Conservation (phyloP, 495 filamentous ascomycete species). For the Rusavskia elegans region DNA sequence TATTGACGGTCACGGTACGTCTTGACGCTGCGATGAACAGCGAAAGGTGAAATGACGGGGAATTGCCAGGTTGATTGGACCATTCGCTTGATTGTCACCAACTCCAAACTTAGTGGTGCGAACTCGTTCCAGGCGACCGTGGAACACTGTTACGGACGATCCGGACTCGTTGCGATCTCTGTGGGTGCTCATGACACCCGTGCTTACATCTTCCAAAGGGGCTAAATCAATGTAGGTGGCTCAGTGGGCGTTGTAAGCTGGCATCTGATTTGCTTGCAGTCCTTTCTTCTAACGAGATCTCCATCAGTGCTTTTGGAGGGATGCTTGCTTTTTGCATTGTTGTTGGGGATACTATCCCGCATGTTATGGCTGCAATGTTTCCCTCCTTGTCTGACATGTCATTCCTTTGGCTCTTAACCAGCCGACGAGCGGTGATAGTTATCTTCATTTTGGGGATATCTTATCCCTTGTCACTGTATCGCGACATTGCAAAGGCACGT, state of each 20-base stretch:
- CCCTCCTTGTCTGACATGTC: slow-evolving; percentile 56
- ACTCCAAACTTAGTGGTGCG: slow-evolving; percentile 83
- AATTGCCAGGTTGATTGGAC: slow-evolving; percentile 67
- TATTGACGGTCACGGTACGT: slow-evolving; percentile 55
- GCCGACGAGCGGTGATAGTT: slow-evolving; percentile 70
- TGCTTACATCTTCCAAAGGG: background rate
- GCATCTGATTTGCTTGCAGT: background rate
- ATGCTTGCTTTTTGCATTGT: slow-evolving; percentile 98
- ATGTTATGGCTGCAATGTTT: slow-evolving; percentile 69
- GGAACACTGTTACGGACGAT: slow-evolving; percentile 79
- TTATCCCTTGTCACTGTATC: slow-evolving; percentile 83
- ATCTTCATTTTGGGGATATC: slow-evolving; percentile 71
- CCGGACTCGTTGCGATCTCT: slow-evolving; percentile 77
- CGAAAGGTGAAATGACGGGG: background rate
- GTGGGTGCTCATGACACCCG: slow-evolving; percentile 13
- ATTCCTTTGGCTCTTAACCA: slow-evolving; percentile 65
- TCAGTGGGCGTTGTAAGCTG: slow-evolving; percentile 73
- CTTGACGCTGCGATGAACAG: background rate
- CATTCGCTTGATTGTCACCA: slow-evolving; percentile 87
- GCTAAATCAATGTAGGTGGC: slow-evolving; percentile 31
- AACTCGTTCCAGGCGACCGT: slow-evolving; percentile 90
- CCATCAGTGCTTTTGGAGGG: slow-evolving; percentile 67
- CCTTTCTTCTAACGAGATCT: slow-evolving; percentile 1
- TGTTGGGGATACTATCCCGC: slow-evolving; percentile 87
- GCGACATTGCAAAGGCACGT: slow-evolving; percentile 89